Base-by-base conservation (phyloP, 2,329 filamentous ascomycete genomes). In the Neopestalotiopsis sp. region DNA sequence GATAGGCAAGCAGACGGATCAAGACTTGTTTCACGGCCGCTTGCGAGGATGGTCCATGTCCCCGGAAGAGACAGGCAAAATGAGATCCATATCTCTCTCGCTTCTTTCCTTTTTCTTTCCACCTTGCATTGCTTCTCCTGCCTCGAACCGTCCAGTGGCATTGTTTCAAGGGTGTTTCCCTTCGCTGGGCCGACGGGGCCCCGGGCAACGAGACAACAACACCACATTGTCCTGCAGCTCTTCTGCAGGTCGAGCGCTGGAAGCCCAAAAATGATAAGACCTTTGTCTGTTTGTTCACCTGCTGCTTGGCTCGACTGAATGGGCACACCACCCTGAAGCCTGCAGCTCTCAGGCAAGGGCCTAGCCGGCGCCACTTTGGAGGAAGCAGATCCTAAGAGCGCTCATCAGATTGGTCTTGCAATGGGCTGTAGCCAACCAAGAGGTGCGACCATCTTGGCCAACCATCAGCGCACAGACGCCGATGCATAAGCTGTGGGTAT, bases 351-450 rank as follows among this genome's bases (percentile, higher is more conserved):
- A 53, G 20, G 45, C 45, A 34, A 53, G 71, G 24, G 71, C 49
- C 68, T 69, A 70, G 71, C 72, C 70, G 70, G 71, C 66, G 68
- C 70, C 70, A 71, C 69, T 69, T 71, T 68, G 66, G 67, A 68
- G 66, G 69, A 69, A 68, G 69, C 71, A 53, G 70, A 72, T 68
- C 63, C 70, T 67, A 62, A 68, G 69, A 68, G 70, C 71, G 69
- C 65, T 68, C 68, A 65, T 71, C 68, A 66, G 45, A 66, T 59
- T 53, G 34, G 56, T 67, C 65, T 56, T 38, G 34, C 56, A 61
- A 56, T 68, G 57, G 67, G 24, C 68, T 30, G 34, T 45, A 67
- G 59, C 72, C 73, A 74, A 74, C 71, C 70, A 71, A 68, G 67
- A 59, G 24, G 14, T 38, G 61, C 40, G 59, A 70, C 67, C 68